These are phyloP conservation scores for Pecoramyces ruminantium DNA, from an alignment of 192 early-diverging fungal species.

Conservation along the genomic window DNA sequence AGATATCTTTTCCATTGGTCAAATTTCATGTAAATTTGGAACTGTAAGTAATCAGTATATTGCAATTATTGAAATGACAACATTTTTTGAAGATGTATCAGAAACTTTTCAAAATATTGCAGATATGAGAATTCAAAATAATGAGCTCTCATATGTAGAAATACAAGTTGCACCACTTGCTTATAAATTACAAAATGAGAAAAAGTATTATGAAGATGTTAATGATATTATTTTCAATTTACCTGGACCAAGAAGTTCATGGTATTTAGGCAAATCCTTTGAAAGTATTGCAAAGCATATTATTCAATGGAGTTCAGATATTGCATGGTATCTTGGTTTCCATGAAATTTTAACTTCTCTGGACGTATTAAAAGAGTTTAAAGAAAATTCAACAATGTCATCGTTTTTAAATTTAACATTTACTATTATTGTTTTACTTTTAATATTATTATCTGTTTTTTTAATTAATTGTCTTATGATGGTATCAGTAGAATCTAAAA, in stretches of 20 bases:
- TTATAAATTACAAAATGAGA: not conserved
- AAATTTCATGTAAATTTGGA: not conserved
- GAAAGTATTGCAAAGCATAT: slow-evolving; percentile 1
- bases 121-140: not conserved
- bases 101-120: not conserved
- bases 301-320: slow-evolving; percentile 4
- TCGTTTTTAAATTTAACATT: slow-evolving; percentile 10
- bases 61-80: not conserved
- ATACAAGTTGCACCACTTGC: not conserved
- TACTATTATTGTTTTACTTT: slow-evolving; percentile 9
- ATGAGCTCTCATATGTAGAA: not conserved
- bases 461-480: slow-evolving; percentile 15
- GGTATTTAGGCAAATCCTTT: not conserved
- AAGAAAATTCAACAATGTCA: slow-evolving; percentile 3
- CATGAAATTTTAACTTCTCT: not conserved
- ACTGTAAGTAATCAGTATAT: not conserved
- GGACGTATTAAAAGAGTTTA: not conserved
- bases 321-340: slow-evolving; percentile 7
- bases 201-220: not conserved
- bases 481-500: slow-evolving; percentile 14
- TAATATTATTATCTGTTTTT: slow-evolving; percentile 10
- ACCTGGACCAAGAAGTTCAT: not conserved
- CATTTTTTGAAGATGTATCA: not conserved
- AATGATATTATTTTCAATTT: not conserved
- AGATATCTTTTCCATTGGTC: not conserved